A percentile compares a stretch with the other conserved stretches of the same genome.
Evolutionary conservation across 306 rosid genomes (phyloP).

Genomic region (Lathyrus oleraceus): DNA sequence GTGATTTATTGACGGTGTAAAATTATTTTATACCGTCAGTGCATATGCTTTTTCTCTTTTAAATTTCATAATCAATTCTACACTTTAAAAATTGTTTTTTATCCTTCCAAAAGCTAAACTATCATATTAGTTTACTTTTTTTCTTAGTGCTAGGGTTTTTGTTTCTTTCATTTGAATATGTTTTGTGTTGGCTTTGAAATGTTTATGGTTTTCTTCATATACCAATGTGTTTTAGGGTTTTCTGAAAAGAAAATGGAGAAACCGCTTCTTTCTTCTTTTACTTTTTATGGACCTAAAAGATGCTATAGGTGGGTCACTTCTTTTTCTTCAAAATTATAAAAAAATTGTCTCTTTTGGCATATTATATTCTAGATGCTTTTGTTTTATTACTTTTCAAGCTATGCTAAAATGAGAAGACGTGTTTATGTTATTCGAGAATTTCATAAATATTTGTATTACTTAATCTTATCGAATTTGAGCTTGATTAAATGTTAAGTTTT

Average conservation of each 20-base stretch:
- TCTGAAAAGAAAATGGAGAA: slow-evolving; percentile 18
- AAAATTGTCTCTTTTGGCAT: slow-evolving; percentile 22
- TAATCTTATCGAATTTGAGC: no score
- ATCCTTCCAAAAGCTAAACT: background rate
- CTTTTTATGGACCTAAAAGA: slow-evolving; percentile 21
- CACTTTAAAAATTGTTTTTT: no score
- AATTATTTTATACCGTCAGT: no score
- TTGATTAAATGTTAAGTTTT: no score
- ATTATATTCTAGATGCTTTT: background rate
- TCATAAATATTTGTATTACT: background rate
- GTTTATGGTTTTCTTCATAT: background rate
- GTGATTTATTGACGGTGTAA: no score
- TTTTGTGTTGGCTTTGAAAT: background rate
- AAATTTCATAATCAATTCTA: no score
- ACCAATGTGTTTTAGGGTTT: slow-evolving; percentile 21
- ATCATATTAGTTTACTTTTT: background rate
- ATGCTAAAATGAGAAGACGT: background rate
- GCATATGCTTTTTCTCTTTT: no score
- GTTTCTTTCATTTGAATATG: background rate
- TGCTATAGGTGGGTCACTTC: slow-evolving; percentile 4
- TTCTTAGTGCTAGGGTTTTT: background rate
- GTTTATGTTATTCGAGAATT: background rate
- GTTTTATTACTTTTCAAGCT: background rate
- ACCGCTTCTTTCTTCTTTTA: slow-evolving; percentile 5
- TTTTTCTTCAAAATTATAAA: slow-evolving; percentile 2